Base-by-base conservation (phyloP, 257 asterid genomes). In the Petunia secreta region DNA sequence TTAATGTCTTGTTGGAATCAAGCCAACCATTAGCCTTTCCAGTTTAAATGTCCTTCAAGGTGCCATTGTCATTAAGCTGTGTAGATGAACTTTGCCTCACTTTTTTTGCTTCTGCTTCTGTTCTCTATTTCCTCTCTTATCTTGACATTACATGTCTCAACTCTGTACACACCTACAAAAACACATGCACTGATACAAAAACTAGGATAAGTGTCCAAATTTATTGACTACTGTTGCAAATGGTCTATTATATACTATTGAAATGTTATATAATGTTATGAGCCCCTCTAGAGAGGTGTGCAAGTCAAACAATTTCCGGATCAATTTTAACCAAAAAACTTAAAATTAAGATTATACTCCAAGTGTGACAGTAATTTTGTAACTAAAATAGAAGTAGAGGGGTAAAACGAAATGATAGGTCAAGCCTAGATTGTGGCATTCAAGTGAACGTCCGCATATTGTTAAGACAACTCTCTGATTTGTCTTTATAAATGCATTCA, bases 371-470 rank as follows among this genome's bases (percentile, higher is more conserved):
- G n/a, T n/a, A 15, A 15, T n/a, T 58, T 58, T 58, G 63, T 4
- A 58, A 14, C 59, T 4, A 55, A 14, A 55, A 13, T 14, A 55
- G 15, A 55, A 3, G 4, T 14, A 13, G 14, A 54, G 16, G 25
- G n/a, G 62, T 55, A 14, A 6, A 58, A 58, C 9, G 97, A 95
- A 79, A 58, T 15, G 97, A 95, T 78, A 90, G 97, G 36, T 91
- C 99, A 74, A 93, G 98, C 59, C 59, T 95, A 44, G 96, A 92
- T 88, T 82, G 83, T 4, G 98, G 98, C 6, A 97, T 95, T 9
- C 92, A 91, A 83, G 83, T 93, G 50, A 91, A 90, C 98, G 99
- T 90, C 15, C 64, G 83, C 54, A n/a, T 39, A 58, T n/a, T 58
- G 36, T 58, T 6, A 58, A 58, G 63, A 58, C 63, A 55, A 15